These are phyloP conservation scores for Theobroma cacao DNA, from an alignment of 345 rosid species.

Conservation along the genomic window DNA sequence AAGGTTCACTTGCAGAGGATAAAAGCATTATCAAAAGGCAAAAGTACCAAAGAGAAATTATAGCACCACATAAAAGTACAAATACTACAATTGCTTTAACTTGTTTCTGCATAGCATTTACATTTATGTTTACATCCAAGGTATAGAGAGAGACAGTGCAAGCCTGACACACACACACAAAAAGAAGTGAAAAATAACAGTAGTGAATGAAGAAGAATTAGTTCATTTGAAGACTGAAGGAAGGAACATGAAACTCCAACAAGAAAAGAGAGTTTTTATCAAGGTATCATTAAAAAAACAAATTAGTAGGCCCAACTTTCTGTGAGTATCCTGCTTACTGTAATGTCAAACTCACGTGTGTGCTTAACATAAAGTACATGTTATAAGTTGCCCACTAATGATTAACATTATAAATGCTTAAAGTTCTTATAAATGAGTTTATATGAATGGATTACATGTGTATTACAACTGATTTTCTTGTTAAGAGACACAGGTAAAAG, in stretches of 20 bases:
- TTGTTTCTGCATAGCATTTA: background rate
- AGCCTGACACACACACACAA: background rate
- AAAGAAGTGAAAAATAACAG: background rate
- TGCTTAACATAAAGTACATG: too few species aligned
- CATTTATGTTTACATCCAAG: background rate
- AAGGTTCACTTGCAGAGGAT: background rate
- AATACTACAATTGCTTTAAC: background rate
- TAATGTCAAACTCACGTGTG: too few species aligned
- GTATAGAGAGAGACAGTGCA: too few species aligned
- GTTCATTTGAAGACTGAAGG: background rate
- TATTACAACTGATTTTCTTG: background rate
- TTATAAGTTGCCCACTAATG: background rate
- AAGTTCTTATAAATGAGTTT: background rate
- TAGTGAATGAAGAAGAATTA: too few species aligned
- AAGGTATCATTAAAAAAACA: background rate
- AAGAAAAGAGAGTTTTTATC: background rate
- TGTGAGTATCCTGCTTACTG: background rate
- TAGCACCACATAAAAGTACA: background rate
- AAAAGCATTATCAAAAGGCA: background rate
- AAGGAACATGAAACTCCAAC: background rate
- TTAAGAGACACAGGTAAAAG: background rate
- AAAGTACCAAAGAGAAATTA: background rate
- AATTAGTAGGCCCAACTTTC: background rate
- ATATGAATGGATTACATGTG: background rate
- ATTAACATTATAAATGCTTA: background rate